Conservation (phyloP, 441 rosid genomes). For the Populus trichocarpa region DNA sequence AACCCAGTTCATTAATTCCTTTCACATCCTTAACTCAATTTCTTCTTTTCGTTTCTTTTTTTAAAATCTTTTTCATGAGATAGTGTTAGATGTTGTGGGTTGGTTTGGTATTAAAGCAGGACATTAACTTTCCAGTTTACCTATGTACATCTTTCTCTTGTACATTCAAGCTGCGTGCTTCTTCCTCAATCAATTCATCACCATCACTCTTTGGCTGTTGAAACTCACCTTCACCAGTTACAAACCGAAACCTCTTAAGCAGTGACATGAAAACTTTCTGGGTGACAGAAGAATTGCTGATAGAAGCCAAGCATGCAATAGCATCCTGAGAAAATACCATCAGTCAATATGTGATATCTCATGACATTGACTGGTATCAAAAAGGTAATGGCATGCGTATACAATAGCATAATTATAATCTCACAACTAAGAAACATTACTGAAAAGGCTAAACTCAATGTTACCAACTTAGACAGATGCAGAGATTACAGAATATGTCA, state of each 20-base stretch:
- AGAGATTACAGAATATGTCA: background rate
- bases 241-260: conserved; percentile 55
- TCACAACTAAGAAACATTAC: background rate
- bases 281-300: conserved; percentile 61
- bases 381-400: background rate
- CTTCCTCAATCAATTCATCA: conserved; percentile 33
- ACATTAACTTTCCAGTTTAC: conserved; percentile 29
- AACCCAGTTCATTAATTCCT: background rate
- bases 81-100: background rate
- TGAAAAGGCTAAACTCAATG: background rate
- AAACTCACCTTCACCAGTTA: conserved; percentile 43
- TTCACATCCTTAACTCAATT: background rate
- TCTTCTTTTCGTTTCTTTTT: background rate
- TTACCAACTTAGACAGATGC: background rate
- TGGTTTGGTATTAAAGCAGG: background rate
- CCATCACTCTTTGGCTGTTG: conserved; percentile 29
- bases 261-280: conserved; percentile 54
- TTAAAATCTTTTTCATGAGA: too few species aligned
- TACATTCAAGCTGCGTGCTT: conserved; percentile 26
- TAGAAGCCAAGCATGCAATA: conserved; percentile 77
- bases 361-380: background rate
- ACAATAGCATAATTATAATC: background rate
- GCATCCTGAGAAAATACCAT: conserved; percentile 56
- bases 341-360: conserved; percentile 9
- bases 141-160: conserved; percentile 46